Base-by-base conservation (phyloP, 768 basidiomycete genomes). In the Vararia minispora region DNA sequence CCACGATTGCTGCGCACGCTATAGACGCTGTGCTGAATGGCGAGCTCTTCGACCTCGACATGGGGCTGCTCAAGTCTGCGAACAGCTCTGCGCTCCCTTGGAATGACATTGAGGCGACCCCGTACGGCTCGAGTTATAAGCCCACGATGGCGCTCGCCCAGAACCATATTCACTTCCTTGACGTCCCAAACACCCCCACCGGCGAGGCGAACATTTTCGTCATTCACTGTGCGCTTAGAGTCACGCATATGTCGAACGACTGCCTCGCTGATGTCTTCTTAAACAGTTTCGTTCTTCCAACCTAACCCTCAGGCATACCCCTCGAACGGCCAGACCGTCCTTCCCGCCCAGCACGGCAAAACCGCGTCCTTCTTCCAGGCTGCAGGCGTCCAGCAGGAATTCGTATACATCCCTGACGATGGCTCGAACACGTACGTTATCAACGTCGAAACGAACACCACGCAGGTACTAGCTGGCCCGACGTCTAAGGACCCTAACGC, bases 101-200 rank as follows among this genome's bases (percentile, higher is more conserved):
- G 91, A 52, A 52, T 6, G 69, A 74, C 27, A 74, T 77, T 12
- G 66, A 72, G 46, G 60, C 65, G 33, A 62, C 76, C 0, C 70
- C 69, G 17, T 79, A 65, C 20, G 67, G 68, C 17, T 54, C 47
- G 3, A 60, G 58, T 39, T 88, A 88, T 55, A 55, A 72, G 25
- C 80, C 83, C 12, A 76, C 80, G 42, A 78, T 86, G 71, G 85
- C 80, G 0, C 64, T 87, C 26, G 86, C 87, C 8, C 76, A 86
- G 50, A 92, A 92, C 56, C 89, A 92, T 53, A 66, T 92, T 37
- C 75, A 81, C 55, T 90, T 88, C 70, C 63, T 90, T 17, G 65
- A 83, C 43, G 75, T 84, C 2, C 81, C 85, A 7, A 68, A 64
- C 17, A 64, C 70, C 6, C 41, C 72, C n/a, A 70, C 80, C 14